A percentile compares a stretch with the other conserved stretches of the same genome.
phyloP scores from a whole-genome alignment of 345 rosid genomes.

The Gossypium ekmanianum region DNA sequence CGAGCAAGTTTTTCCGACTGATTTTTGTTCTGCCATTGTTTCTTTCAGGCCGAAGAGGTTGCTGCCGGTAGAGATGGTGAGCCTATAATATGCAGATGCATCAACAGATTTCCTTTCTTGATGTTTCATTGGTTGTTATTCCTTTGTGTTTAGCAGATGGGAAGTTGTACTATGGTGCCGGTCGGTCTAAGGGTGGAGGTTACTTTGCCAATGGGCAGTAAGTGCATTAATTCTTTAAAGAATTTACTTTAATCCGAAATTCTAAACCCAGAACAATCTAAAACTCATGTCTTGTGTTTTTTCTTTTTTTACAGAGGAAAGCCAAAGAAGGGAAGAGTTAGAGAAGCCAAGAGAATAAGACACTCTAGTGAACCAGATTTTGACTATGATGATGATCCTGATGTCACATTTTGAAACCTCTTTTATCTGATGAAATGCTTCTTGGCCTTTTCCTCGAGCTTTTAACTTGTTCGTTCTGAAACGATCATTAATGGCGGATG shows the following conservation, averaged over 20 bases:
- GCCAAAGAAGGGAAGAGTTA: conserved; percentile 93
- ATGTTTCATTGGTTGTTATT: conserved; percentile 1
- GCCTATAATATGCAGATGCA: conserved; percentile 16
- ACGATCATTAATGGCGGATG: not conserved
- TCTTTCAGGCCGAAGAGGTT: conserved; percentile 64
- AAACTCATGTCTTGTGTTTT: not conserved
- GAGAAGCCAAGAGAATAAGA: conserved; percentile 76
- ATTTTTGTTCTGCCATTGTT: conserved; percentile 9
- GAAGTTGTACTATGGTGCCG: conserved; percentile 48
- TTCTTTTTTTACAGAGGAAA: conserved; percentile 57
- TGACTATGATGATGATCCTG: conserved; percentile 92
- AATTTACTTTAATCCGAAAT: not conserved
- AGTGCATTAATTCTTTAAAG: conserved; percentile 24
- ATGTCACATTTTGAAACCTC: conserved; percentile 36
- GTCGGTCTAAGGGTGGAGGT: conserved; percentile 59
- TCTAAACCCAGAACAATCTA: not conserved
- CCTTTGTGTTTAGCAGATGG: conserved; percentile 39
- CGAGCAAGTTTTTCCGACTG: not conserved
- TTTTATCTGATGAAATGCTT: not conserved
- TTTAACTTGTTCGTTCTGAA: not conserved
- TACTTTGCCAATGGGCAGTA: conserved; percentile 67
- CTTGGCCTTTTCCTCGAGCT: not conserved
- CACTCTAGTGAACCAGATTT: conserved; percentile 80
- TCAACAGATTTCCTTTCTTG: not conserved
- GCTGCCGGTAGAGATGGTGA: conserved; percentile 74